A percentile compares a stretch with the other conserved stretches of the same genome.
Evolutionary conservation across 768 basidiomycete species (phyloP).

Genomic region (Megacollybia marginata): DNA sequence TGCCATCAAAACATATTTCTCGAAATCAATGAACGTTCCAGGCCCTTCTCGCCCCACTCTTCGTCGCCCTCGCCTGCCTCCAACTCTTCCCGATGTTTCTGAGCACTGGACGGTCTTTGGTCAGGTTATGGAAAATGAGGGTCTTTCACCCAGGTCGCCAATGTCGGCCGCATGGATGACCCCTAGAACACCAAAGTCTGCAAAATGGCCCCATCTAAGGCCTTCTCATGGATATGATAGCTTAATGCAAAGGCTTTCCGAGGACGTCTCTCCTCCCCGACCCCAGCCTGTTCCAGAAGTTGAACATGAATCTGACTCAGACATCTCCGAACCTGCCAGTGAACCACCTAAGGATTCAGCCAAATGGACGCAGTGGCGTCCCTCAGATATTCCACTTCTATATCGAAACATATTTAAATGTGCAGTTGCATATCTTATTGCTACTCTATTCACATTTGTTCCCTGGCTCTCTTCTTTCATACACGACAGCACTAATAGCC

Average conservation of each 20-base stretch:
- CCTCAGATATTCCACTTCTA: conserved; percentile 30
- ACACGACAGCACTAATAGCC: conserved; percentile 31
- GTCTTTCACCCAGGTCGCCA: conserved; percentile 16
- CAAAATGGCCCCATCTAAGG: not conserved
- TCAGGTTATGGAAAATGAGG: conserved; percentile 65
- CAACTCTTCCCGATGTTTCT: too few species aligned
- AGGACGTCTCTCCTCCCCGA: not conserved
- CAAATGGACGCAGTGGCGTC: not conserved
- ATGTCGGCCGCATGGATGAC: not conserved
- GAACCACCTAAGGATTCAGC: not conserved
- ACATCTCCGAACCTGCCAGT: not conserved
- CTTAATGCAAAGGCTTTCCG: not conserved
- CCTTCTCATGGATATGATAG: too few species aligned
- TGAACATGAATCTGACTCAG: not conserved
- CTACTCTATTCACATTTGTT: conserved; percentile 88
- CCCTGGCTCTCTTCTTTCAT: conserved; percentile 54
- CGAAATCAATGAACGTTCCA: too few species aligned
- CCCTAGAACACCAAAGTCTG: not conserved
- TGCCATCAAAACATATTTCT: too few species aligned
- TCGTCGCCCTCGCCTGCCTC: too few species aligned
- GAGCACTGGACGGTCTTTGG: conserved; percentile 59
- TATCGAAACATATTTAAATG: conserved; percentile 85
- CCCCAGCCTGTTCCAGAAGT: not conserved
- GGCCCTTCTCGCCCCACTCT: too few species aligned
- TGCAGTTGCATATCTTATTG: conserved; percentile 83